Evolutionary conservation across 2,329 filamentous ascomycete genomes (phyloP), one percentile per base, ranked within the genome.

Genomic region (Graphiopsis chlorocephala): DNA sequence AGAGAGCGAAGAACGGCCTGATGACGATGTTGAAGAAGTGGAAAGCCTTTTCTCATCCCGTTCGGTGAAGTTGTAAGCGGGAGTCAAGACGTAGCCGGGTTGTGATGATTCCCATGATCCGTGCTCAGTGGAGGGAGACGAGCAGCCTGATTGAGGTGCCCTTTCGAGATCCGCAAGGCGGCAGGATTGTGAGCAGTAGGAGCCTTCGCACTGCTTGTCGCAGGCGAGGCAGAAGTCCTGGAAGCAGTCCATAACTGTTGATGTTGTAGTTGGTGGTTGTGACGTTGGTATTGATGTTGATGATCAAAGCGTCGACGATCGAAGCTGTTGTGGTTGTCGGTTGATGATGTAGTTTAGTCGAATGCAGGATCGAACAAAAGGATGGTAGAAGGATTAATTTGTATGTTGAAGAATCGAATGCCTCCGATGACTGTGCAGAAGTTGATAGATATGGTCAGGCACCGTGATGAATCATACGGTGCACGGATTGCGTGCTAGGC

Each of bases 171-270:
- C 93, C 70, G 91, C 90, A 52, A 97, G 84, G 69, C 92, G 87
- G 85, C 93, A 97, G 31, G 91, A 87, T 80, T 97, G 93, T 55
- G 92, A 96, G 85, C 93, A 97, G 84, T 96, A 97, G 70, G 91
- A 88, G 67, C 88, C 88, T 64, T 88, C 88, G 66, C 90, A 93
- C 80, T 96, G 91, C 81, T 90, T 90, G 81, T 97, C 93, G 83
- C 93, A 97, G 82, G 90, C 88, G 72, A 97, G 88, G 84, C 93
- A 97, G 86, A 92, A 97, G 79, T 96, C 90, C 78, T 90, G 91
- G 73, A 91, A 91, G 92, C 93, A 97, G 74, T 82, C 81, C 79
- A 83, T 82, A 58, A 56, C 69, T 35, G 55, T 38, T 38, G 53
- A 28, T 20, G 61, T 63, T 26, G 33, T 55, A 15, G 38, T 60